Percentiles rank a stretch among this genome's conserved stretches.
Evolutionary conservation across 495 filamentous ascomycete genomes (phyloP).

Genomic region (Tuber aestivum): DNA sequence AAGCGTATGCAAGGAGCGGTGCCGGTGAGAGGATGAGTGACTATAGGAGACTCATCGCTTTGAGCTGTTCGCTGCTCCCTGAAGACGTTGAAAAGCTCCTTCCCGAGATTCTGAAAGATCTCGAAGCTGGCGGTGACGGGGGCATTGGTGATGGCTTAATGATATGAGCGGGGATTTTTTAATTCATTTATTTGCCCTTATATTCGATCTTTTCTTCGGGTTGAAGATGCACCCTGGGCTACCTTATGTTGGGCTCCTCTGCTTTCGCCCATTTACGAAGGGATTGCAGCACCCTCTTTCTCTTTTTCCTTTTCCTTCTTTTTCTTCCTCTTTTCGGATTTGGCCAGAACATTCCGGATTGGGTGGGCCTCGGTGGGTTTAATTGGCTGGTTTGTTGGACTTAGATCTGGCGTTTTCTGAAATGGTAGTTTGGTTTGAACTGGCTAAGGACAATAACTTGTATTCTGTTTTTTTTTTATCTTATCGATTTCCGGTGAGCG

Average conservation of each 20-base stretch:
- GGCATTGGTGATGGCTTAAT: conserved; percentile 34
- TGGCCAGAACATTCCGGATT: background rate
- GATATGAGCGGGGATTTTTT: conserved; percentile 20
- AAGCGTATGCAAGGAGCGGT: conserved; percentile 35
- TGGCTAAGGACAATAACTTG: conserved; percentile 1
- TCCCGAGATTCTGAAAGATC: conserved; percentile 43
- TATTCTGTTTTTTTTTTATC: background rate
- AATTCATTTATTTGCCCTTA: background rate
- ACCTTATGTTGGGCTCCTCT: conserved; percentile 12
- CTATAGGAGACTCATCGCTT: conserved; percentile 42
- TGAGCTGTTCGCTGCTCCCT: conserved; percentile 37
- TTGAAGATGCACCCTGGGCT: background rate
- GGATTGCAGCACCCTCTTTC: background rate
- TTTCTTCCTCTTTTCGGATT: conserved; percentile 10
- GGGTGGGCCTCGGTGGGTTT: background rate
- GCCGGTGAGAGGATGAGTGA: conserved; percentile 42
- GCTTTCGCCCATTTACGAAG: background rate
- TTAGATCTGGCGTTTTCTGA: conserved; percentile 5
- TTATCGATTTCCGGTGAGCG: background rate
- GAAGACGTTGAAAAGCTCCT: conserved; percentile 44
- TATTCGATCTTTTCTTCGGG: background rate
- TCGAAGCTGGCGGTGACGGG: conserved; percentile 40
- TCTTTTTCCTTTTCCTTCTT: conserved; percentile 5
- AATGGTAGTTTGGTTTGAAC: background rate
- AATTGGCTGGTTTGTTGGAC: background rate